Evolutionary conservation across 345 rosid species (phyloP).

Genomic region (Gossypium ekmanianum): DNA sequence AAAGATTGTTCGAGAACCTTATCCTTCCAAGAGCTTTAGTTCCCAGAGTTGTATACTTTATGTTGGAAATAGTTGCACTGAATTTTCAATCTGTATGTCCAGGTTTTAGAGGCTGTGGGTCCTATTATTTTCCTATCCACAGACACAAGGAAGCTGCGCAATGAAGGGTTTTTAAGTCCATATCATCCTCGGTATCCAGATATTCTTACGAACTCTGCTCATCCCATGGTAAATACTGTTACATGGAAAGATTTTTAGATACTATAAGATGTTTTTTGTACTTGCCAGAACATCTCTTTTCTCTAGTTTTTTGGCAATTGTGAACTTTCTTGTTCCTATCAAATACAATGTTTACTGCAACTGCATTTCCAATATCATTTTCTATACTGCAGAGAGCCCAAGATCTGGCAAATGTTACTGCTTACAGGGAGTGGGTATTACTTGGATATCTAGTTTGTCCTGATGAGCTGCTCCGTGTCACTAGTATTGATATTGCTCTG

Average conservation of each 20-base stretch:
- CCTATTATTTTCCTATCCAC: constrained; percentile 90
- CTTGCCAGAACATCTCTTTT: not conserved
- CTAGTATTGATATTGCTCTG: constrained; percentile 96
- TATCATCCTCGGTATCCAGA: constrained; percentile 98
- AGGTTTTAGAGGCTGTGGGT: constrained; percentile 99
- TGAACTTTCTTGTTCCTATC: not conserved
- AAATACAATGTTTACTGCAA: constrained; percentile 15
- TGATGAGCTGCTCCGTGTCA: constrained; percentile 95
- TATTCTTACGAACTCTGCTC: constrained; percentile 96
- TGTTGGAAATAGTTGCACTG: constrained; percentile 10
- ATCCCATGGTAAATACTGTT: constrained; percentile 73
- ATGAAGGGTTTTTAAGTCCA: constrained; percentile 95
- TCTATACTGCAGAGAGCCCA: constrained; percentile 76
- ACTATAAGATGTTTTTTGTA: not conserved
- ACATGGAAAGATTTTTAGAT: not conserved
- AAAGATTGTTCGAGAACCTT: not conserved
- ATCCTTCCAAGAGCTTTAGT: constrained; percentile 9
- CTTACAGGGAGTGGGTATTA: constrained; percentile 94
- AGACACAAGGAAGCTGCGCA: constrained; percentile 93
- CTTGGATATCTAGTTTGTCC: constrained; percentile 99
- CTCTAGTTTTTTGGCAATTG: not conserved
- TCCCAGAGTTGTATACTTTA: not conserved
- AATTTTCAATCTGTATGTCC: constrained; percentile 29
- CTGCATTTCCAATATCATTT: constrained; percentile 19
- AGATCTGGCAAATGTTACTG: constrained; percentile 97